phyloP scores from a whole-genome alignment of 2,329 filamentous ascomycete species.

The Talaromyces sp. region DNA sequence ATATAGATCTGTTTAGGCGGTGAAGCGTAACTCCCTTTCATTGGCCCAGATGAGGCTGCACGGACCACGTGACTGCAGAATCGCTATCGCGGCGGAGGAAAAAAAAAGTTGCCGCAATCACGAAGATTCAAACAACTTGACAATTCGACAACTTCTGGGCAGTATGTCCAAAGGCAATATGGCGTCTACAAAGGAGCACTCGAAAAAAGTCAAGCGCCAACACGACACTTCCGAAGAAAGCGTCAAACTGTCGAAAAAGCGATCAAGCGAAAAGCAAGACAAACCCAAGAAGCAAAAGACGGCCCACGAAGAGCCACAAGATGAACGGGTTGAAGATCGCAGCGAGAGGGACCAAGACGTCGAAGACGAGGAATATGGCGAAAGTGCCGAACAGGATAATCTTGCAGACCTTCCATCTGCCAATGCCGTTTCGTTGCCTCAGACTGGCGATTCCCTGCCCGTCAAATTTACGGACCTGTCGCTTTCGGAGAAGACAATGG shows the following conservation, averaged over 20 bases:
- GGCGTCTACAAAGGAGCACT: slow-evolving; percentile 31
- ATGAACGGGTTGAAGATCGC: slow-evolving; percentile 10
- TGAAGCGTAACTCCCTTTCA: neutral
- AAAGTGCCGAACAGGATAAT: slow-evolving; percentile 27
- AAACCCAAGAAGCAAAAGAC: slow-evolving; percentile 19
- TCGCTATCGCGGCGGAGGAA: neutral
- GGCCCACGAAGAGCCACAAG: neutral
- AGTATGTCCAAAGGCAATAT: slow-evolving; percentile 27
- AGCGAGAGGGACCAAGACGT: slow-evolving; percentile 16
- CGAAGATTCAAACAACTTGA: neutral
- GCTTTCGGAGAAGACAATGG: slow-evolving; percentile 80
- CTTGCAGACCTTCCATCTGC: slow-evolving; percentile 47
- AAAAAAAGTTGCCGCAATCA: neutral
- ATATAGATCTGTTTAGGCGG: neutral
- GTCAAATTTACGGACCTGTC: slow-evolving; percentile 70
- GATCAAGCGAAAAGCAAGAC: slow-evolving; percentile 21
- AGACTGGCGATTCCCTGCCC: slow-evolving; percentile 54
- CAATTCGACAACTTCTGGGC: neutral
- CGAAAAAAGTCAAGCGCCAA: slow-evolving; percentile 43
- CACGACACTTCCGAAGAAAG: slow-evolving; percentile 24
- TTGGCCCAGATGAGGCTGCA: neutral
- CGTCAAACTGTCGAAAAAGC: slow-evolving; percentile 14
- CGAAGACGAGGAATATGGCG: slow-evolving; percentile 37
- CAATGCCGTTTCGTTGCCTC: slow-evolving; percentile 50
- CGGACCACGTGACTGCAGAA: neutral